A percentile compares a stretch with the other conserved stretches of the same genome.
phyloP scores from a whole-genome alignment of 1,139 yeast species.

The Suhomyces bokatorum region DNA sequence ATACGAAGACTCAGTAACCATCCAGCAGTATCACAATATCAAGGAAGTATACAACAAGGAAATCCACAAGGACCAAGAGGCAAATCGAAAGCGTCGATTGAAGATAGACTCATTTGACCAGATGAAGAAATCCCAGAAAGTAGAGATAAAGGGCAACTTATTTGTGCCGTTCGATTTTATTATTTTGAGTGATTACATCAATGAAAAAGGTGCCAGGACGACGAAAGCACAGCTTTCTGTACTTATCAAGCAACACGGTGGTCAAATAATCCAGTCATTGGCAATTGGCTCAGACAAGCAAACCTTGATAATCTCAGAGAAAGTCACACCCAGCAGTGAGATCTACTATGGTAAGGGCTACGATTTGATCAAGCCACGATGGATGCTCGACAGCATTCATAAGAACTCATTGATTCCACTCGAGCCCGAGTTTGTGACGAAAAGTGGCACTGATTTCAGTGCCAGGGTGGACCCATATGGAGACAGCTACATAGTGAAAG shows the following conservation, averaged over 20 bases:
- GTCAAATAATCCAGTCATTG: slow-evolving; percentile 29
- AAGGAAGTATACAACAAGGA: slow-evolving; percentile 31
- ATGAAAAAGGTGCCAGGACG: slow-evolving; percentile 27
- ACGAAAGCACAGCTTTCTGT: slow-evolving; percentile 35
- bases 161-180: slow-evolving; percentile 32
- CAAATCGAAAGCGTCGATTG: slow-evolving; percentile 23
- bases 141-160: slow-evolving; percentile 21
- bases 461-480: slow-evolving; percentile 51
- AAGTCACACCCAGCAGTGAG: slow-evolving; percentile 23
- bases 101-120: slow-evolving; percentile 14
- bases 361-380: slow-evolving; percentile 64
- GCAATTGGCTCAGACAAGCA: slow-evolving; percentile 6
- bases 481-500: slow-evolving; percentile 48
- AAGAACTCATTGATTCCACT: slow-evolving; percentile 45
- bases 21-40: slow-evolving; percentile 51
- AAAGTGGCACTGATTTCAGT: slow-evolving; percentile 16
- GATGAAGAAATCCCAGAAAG: slow-evolving; percentile 7
- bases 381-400: slow-evolving; percentile 70
- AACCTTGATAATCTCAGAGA: slow-evolving; percentile 20
- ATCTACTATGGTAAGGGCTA: slow-evolving; percentile 46
- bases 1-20: slow-evolving; percentile 52
- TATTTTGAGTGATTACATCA: slow-evolving; percentile 45
- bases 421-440: slow-evolving; percentile 60
- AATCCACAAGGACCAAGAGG: slow-evolving; percentile 30
- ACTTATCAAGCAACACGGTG: slow-evolving; percentile 53